Evolutionary conservation across 1,284 basidiomycete genomes (phyloP).

Genomic region (Meira miltonrushii): DNA sequence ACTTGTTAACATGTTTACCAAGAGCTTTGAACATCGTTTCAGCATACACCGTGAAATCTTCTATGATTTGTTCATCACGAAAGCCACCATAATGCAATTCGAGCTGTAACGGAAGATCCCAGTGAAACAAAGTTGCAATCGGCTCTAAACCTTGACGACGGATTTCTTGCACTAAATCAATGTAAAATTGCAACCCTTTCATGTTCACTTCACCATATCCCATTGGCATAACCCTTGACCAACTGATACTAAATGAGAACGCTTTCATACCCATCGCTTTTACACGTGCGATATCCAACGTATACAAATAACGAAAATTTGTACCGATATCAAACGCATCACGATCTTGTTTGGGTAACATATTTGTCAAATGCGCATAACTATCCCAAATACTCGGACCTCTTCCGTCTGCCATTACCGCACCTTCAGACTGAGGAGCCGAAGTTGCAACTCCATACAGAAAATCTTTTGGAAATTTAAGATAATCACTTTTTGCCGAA

Average conservation of each 20-base stretch:
- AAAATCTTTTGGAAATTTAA: constrained; percentile 13
- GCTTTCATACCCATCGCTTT: constrained; percentile 27
- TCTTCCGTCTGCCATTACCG: constrained; percentile 12
- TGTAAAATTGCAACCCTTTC: constrained; percentile 23
- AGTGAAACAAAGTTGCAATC: constrained; percentile 20
- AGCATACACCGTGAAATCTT: constrained; percentile 24
- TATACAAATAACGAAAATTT: constrained; percentile 25
- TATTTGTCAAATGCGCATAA: constrained; percentile 15
- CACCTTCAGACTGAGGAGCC: constrained; percentile 14
- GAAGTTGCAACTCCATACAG: constrained; percentile 11
- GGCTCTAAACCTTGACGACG: constrained; percentile 22
- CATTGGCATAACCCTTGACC: constrained; percentile 30
- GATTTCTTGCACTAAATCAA: constrained; percentile 19
- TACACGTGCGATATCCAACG: constrained; percentile 25
- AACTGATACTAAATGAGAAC: constrained; percentile 27
- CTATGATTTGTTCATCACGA: constrained; percentile 18
- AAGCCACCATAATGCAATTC: constrained; percentile 23
- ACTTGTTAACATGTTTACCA: constrained; percentile 18
- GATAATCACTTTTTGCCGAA: neutral
- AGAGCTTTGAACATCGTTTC: constrained; percentile 14
- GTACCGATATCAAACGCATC: constrained; percentile 25
- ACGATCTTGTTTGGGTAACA: constrained; percentile 11
- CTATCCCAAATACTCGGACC: constrained; percentile 20
- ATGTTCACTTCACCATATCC: constrained; percentile 19
- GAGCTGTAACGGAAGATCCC: constrained; percentile 23